Conservation (phyloP, 192 early-diverging fungal species). For the Powellomyces hirtus region DNA sequence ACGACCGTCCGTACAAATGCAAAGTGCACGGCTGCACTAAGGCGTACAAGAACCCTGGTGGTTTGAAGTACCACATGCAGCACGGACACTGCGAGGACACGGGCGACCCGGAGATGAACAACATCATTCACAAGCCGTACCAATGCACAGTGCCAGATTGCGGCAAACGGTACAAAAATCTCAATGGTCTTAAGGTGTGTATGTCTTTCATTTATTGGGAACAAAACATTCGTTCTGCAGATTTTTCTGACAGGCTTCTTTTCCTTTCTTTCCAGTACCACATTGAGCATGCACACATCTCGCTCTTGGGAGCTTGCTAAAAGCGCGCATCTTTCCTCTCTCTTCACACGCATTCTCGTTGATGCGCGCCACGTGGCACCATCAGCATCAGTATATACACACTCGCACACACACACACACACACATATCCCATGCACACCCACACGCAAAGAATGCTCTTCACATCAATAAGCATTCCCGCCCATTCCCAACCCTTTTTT, state of each 20-base stretch:
- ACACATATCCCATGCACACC: no score
- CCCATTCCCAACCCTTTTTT: no score
- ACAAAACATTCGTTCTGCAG: background rate
- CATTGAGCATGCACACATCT: conserved; percentile 52
- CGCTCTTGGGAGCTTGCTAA: conserved; percentile 22
- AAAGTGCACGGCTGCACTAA: conserved; percentile 84
- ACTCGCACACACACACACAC: background rate
- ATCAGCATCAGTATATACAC: background rate
- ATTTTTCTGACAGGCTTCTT: background rate
- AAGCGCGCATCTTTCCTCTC: background rate
- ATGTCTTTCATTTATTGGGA: conserved; percentile 9
- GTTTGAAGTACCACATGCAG: conserved; percentile 95
- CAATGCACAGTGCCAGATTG: conserved; percentile 81
- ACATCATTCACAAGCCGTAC: conserved; percentile 60
- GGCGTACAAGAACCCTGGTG: conserved; percentile 98
- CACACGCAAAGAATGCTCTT: no score
- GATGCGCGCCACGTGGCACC: no score
- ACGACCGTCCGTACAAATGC: conserved; percentile 89
- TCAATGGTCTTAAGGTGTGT: conserved; percentile 86
- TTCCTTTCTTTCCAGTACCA: conserved; percentile 37
- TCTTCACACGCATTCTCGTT: background rate
- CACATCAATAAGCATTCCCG: no score
- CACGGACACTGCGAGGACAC: conserved; percentile 87
- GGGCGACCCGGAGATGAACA: conserved; percentile 60
- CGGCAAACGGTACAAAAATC: conserved; percentile 98